phyloP scores from a whole-genome alignment of 2,329 filamentous ascomycete genomes.

The Huntiella moniliformis region DNA sequence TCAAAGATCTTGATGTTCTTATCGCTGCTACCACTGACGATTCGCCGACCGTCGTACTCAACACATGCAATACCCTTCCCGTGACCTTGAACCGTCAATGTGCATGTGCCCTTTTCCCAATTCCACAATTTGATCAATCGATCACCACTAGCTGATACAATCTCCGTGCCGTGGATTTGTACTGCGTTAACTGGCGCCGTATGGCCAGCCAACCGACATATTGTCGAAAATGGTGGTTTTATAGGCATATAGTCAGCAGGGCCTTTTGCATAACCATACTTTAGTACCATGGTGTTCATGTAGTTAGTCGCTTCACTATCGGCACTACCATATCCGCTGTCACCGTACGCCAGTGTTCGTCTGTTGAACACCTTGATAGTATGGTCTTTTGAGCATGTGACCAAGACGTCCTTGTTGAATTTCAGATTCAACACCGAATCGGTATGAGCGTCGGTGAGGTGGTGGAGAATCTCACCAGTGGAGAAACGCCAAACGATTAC shows the following conservation, averaged over 20 bases:
- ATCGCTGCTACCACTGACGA: constrained; percentile 91
- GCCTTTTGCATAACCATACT: constrained; percentile 35
- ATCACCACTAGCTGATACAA: constrained; percentile 90
- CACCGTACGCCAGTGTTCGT: constrained; percentile 40
- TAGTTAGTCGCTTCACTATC: constrained; percentile 25
- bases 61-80: constrained; percentile 94
- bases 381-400: constrained; percentile 95
- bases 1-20: constrained; percentile 94
- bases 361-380: constrained; percentile 94
- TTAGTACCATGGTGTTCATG: constrained; percentile 30
- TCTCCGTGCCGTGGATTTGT: constrained; percentile 65
- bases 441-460: constrained; percentile 55
- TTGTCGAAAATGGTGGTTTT: constrained; percentile 50
- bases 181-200: constrained; percentile 90
- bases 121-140: constrained; percentile 90
- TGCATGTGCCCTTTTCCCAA: constrained; percentile 58
- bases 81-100: constrained; percentile 67
- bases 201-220: constrained; percentile 69
- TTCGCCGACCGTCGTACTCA: constrained; percentile 81
- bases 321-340: constrained; percentile 31
- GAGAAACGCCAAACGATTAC: constrained; percentile 90
- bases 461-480: constrained; percentile 65
- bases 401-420: constrained; percentile 78
- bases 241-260: constrained; percentile 28
- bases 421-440: constrained; percentile 89